Base-by-base conservation (phyloP, 164 flowering plant species). In the Stephania japonica region DNA sequence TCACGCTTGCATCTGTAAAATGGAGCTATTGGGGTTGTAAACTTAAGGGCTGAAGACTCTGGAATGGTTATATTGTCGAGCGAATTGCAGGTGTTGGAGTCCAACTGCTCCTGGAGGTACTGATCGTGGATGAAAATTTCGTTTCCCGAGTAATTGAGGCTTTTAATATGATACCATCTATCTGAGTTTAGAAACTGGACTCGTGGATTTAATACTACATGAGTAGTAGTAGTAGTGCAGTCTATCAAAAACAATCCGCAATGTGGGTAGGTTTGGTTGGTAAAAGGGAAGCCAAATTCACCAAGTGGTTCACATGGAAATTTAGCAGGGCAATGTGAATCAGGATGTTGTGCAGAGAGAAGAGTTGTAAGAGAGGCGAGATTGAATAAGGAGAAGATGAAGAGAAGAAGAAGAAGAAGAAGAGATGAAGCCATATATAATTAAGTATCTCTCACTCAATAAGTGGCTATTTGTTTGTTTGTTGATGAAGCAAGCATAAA, bases 1-100 rank as follows among this genome's bases (percentile, higher is more conserved):
- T 21, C 26, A 10, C 6, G 75, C 44, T 66, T 73, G 72, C 76
- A 74, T 68, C 42, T 74, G 43, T 42, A 14, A 21, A 68, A 68
- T 14, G 71, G 42, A 44, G 42, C 25, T 6, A 7, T 21, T 3
- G 19, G 23, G 42, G 26, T 68, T 38, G 4, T 68, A 11, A 68
- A 27, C 10, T 59, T 4, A 7, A 56, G 21, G 16, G 71, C 21
- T 24, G 38, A 18, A 23, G 50, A 56, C 19, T 19, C 47, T 1
- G 42, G 23, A 44, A 19, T 2, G 10, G 47, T 7, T n/a, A n/a
- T n/a, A n/a, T 68, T 5, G 23, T n/a, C n/a, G n/a, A n/a, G n/a
- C n/a, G n/a, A n/a, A n/a, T n/a, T n/a, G n/a, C n/a, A n/a, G n/a
- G n/a, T 4, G 6, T 32, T 27, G 47, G 42, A 25, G 9, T 64